Evolutionary conservation across 192 early-diverging fungal genomes (phyloP).

Genomic region (Spizellomyces punctatus): DNA sequence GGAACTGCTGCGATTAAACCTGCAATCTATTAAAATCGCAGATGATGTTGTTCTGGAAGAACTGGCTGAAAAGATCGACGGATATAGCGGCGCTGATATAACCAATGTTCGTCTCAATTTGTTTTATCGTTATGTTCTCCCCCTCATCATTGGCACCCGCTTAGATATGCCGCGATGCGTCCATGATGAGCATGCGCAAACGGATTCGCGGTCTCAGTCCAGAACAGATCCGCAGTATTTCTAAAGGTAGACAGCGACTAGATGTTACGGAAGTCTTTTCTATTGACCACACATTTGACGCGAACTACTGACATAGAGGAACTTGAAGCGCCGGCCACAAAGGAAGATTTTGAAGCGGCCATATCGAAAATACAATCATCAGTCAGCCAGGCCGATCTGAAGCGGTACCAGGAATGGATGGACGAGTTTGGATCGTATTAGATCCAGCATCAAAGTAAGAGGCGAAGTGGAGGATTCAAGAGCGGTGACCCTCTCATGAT

Average conservation of each 20-base stretch:
- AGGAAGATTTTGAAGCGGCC: constrained; percentile 55
- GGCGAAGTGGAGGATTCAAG: no score
- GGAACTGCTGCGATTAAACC: constrained; percentile 56
- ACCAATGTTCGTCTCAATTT: constrained; percentile 50
- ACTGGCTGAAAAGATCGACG: constrained; percentile 55
- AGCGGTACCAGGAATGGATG: constrained; percentile 67
- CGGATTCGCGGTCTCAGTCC: constrained; percentile 56
- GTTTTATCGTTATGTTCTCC: background rate
- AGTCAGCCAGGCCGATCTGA: constrained; percentile 56
- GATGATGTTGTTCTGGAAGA: constrained; percentile 52
- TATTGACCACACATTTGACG: background rate
- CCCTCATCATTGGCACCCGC: background rate
- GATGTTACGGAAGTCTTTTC: constrained; percentile 20
- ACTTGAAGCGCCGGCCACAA: constrained; percentile 54
- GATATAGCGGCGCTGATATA: constrained; percentile 65
- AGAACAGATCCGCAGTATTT: constrained; percentile 54
- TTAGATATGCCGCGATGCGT: constrained; percentile 59
- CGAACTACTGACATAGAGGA: constrained; percentile 44
- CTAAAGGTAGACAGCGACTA: constrained; percentile 45
- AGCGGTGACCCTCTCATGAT: no score
- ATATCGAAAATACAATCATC: constrained; percentile 60
- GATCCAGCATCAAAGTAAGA: background rate
- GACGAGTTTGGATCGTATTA: constrained; percentile 53
- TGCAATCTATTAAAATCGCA: constrained; percentile 50
- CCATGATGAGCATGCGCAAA: constrained; percentile 63